These are phyloP conservation scores for Termitomyces sp. DNA, from an alignment of 768 basidiomycete genomes.

Conservation along the genomic window DNA sequence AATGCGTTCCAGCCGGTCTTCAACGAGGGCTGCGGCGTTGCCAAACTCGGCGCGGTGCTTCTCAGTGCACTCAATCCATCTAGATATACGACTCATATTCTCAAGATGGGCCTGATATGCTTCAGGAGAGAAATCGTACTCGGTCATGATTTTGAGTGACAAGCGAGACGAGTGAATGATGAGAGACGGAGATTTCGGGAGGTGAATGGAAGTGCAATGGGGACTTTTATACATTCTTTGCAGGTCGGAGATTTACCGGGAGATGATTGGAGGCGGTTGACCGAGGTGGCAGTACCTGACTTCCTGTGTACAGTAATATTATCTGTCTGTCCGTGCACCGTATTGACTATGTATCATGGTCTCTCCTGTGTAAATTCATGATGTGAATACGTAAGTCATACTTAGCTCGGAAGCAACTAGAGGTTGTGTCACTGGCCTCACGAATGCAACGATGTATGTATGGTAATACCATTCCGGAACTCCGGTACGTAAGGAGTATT, in stretches of 20 bases:
- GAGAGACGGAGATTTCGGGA: not conserved
- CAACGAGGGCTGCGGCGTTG: conserved; percentile 15
- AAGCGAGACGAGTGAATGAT: not conserved
- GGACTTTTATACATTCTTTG: conserved; percentile 10
- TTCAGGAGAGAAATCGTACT: conserved; percentile 20
- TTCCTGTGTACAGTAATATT: not conserved
- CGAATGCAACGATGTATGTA: not conserved
- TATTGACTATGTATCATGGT: not conserved
- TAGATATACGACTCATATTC: conserved; percentile 16
- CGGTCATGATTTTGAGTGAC: conserved; percentile 14
- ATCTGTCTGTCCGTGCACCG: not conserved
- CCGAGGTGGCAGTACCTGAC: not conserved
- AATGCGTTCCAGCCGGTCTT: not conserved
- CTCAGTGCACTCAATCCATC: conserved; percentile 17
- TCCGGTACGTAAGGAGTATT: not conserved
- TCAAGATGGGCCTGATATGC: conserved; percentile 14
- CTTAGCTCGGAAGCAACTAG: not conserved
- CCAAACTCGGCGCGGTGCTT: conserved; percentile 12
- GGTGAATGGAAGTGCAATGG: not conserved
- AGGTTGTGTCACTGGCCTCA: not conserved
- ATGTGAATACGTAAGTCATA: not conserved
- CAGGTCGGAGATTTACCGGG: conserved; percentile 2
- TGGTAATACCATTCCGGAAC: too few species aligned
- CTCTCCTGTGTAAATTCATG: not conserved
- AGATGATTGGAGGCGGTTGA: not conserved